Base-by-base conservation (phyloP, 2,329 filamentous ascomycete genomes). In the Arthrobotrys entomopaga region DNA sequence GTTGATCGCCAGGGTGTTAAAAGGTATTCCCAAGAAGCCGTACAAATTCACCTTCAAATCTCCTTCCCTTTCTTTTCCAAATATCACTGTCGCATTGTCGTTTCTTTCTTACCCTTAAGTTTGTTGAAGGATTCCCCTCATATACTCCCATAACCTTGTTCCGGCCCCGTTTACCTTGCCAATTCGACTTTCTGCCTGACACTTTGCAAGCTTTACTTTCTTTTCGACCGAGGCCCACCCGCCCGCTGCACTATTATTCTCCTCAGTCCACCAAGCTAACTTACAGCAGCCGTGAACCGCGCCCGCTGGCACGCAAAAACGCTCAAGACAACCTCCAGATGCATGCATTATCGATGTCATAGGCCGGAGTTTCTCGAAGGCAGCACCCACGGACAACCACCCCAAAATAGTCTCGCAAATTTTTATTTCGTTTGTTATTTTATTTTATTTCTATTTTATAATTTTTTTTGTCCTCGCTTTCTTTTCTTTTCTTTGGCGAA, bases 191-290 rank as follows among this genome's bases (percentile, higher is more conserved):
- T 54, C 57, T 63, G 70, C 70, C 70, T 74, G 56, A 56, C 53
- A 54, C 24, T 43, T 60, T 56, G 52, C 29, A n/a, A n/a, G n/a
- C n/a, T n/a, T n/a, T n/a, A n/a, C n/a, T n/a, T n/a, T n/a, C n/a
- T 46, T 16, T n/a, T 66, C 50, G 50, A 66, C 63, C 69, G 64
- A 63, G 70, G 70, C 70, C 70, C 70, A 74, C 70, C 34, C 58
- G 63, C 53, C 52, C 26, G 10, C 19, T 20, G 52, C 7, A 19
- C n/a, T 11, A 50, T 22, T 20, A 50, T 22, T 15, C 42, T 46
- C 19, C 19, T 5, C 15, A 50, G 22, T 19, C 16, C 34, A 42
- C 13, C 6, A 58, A 60, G 52, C 46, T 52, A 64, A 64, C 43
- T n/a, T n/a, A n/a, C n/a, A 50, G 52, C 66, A 42, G 38, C 49